A percentile compares a stretch with the other conserved stretches of the same genome.
Evolutionary conservation across 352 stramenopile genomes (phyloP).

Genomic region (Globisporangium alternatum): DNA sequence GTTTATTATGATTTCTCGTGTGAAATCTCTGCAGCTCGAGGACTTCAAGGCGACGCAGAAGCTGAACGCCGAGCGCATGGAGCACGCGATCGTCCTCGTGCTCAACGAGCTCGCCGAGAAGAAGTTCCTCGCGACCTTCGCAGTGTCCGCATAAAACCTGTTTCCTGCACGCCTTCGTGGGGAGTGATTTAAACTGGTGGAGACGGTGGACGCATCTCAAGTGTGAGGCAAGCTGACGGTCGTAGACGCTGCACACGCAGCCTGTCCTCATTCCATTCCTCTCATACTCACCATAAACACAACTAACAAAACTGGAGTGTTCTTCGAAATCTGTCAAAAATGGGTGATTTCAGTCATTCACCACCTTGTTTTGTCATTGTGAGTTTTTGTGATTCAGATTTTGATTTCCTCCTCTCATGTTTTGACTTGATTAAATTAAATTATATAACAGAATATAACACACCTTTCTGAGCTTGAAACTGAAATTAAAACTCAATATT

Average conservation of each 20-base stretch:
- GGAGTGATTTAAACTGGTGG: not conserved
- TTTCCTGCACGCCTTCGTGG: not conserved
- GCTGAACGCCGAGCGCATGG: constrained; percentile 64
- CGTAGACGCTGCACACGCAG: not conserved
- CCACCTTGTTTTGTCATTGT: not conserved
- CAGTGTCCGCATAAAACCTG: constrained; percentile 3
- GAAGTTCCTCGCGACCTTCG: constrained; percentile 32
- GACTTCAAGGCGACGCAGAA: constrained; percentile 82
- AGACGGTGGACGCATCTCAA: constrained; percentile 10
- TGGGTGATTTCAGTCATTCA: no score
- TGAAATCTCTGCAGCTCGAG: constrained; percentile 29
- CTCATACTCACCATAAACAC: not conserved
- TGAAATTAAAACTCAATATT: no score
- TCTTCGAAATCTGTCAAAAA: no score
- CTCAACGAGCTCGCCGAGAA: constrained; percentile 44
- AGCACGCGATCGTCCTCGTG: constrained; percentile 56
- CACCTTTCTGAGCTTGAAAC: no score
- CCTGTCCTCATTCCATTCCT: constrained; percentile 4
- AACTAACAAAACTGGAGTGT: not conserved
- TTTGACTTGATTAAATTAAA: no score
- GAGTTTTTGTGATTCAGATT: not conserved
- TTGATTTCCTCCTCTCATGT: no score
- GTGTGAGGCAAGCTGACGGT: not conserved
- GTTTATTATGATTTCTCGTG: constrained; percentile 1
- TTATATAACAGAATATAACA: no score